Percentiles rank a stretch among this genome's conserved stretches.
These are phyloP conservation scores for Xylaria sp. DNA, from an alignment of 2,329 filamentous ascomycete species.

Conservation along the genomic window DNA sequence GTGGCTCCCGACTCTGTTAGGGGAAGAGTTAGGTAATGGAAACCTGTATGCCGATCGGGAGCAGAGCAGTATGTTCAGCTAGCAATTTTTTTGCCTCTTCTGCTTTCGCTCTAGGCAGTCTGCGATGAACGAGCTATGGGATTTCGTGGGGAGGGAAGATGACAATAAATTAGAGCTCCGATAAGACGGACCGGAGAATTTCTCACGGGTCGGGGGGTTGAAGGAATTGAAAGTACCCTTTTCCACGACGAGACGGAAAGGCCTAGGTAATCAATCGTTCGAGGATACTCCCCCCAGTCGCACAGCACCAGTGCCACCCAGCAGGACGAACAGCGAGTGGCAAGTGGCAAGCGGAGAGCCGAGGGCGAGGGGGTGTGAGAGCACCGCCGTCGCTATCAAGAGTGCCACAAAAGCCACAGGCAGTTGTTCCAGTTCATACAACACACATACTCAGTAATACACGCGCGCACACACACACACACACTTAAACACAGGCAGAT, in stretches of 20 bases:
- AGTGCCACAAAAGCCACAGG: slow-evolving; percentile 19
- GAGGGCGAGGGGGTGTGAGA: slow-evolving; percentile 13
- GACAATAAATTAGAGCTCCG: slow-evolving; percentile 24
- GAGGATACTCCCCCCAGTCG: slow-evolving; percentile 11
- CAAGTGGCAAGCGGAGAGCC: slow-evolving; percentile 8
- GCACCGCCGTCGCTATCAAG: slow-evolving; percentile 25
- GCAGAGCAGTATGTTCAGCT: slow-evolving; percentile 3
- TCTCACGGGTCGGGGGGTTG: slow-evolving; percentile 20
- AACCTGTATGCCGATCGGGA: slow-evolving; percentile 22
- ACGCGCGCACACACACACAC: slow-evolving; percentile 19
- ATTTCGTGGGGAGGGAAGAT: slow-evolving; percentile 31
- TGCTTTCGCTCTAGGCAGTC: background rate
- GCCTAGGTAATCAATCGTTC: slow-evolving; percentile 23
- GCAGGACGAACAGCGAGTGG: slow-evolving; percentile 21
- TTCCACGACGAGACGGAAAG: background rate
- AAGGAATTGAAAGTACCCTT: slow-evolving; percentile 18
- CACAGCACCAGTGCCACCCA: slow-evolving; percentile 12
- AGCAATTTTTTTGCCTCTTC: background rate
- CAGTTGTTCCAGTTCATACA: slow-evolving; percentile 4
- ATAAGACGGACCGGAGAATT: slow-evolving; percentile 26
- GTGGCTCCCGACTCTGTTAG: slow-evolving; percentile 30
- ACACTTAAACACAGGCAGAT: slow-evolving; percentile 6
- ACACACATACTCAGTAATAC: slow-evolving; percentile 3
- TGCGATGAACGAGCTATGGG: slow-evolving; percentile 22
- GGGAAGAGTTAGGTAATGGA: slow-evolving; percentile 26